A percentile compares a stretch with the other conserved stretches of the same genome.
These are phyloP conservation scores for Plasmodium chabaudi DNA, from an alignment of 169 alveolate species.

Conservation along the genomic window DNA sequence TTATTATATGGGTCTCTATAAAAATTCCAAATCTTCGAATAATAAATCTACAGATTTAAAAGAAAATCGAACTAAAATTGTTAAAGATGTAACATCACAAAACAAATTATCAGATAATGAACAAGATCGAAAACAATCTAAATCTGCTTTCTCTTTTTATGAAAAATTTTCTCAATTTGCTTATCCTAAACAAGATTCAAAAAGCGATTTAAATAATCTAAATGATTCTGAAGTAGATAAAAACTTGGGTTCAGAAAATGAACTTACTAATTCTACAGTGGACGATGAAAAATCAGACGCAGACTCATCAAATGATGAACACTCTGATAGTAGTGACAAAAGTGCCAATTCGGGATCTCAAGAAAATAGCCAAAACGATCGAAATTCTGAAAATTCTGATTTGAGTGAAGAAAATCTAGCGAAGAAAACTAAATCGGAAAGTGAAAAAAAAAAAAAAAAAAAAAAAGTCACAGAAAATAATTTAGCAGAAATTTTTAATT, in stretches of 20 bases:
- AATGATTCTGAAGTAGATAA: neutral
- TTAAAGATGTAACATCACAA: neutral
- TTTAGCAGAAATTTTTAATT: constrained; percentile 37
- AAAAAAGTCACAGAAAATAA: constrained; percentile 20
- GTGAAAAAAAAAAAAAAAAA: neutral
- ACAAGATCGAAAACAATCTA: neutral
- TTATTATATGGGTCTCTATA: constrained; percentile 59
- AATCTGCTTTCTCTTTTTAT: too few relatives aligned
- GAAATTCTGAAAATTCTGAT: neutral
- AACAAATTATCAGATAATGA: neutral
- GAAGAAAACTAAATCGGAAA: neutral
- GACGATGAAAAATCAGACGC: neutral
- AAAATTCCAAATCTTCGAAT: constrained; percentile 29
- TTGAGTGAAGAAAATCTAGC: neutral
- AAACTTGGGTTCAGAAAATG: neutral
- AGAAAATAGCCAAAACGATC: neutral
- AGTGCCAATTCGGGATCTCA: neutral
- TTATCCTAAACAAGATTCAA: neutral
- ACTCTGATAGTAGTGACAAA: neutral
- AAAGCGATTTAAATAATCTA: neutral
- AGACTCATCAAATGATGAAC: neutral
- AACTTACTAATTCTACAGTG: neutral
- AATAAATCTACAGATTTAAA: constrained; percentile 9
- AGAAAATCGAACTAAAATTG: neutral
- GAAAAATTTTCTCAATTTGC: too few relatives aligned